Evolutionary conservation across 176 grass and related monocot genomes (phyloP).

Genomic region (Thinopyrum elongatum): DNA sequence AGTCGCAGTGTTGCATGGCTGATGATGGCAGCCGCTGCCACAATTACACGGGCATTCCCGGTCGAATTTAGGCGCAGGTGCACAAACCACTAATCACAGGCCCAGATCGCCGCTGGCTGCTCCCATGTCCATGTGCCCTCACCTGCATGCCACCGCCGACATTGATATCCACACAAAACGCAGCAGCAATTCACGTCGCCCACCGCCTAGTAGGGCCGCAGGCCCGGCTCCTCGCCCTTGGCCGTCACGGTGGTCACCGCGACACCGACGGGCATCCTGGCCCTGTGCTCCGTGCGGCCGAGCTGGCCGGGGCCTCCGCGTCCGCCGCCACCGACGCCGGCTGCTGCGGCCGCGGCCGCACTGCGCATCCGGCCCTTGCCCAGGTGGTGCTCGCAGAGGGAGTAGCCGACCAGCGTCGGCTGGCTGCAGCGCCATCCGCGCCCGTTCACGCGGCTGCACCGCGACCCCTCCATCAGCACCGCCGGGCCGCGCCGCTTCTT

Average conservation of each 20-base stretch:
- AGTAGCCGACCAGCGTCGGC: conserved; percentile 79
- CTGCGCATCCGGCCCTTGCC: conserved; percentile 66
- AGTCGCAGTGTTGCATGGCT: neutral
- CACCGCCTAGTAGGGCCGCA: neutral
- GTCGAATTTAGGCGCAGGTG: conserved; percentile 1
- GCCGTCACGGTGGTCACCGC: neutral
- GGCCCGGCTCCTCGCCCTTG: conserved; percentile 16
- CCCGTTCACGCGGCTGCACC: conserved; percentile 95
- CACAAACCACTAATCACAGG: neutral
- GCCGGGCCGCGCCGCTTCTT: conserved; percentile 52
- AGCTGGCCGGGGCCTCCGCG: conserved; percentile 37
- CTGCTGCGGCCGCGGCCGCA: conserved; percentile 2
- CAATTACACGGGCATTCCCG: neutral
- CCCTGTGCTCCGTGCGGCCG: conserved; percentile 52
- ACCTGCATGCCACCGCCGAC: conserved; percentile 41
- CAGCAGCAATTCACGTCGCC: neutral
- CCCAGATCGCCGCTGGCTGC: neutral
- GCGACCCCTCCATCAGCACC: conserved; percentile 65
- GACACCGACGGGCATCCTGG: neutral
- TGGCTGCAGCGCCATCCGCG: conserved; percentile 96
- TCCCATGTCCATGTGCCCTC: conserved; percentile 27
- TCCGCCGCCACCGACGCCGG: neutral
- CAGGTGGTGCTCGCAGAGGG: conserved; percentile 91
- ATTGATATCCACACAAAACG: conserved; percentile 6
- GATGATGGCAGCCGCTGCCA: neutral